phyloP scores from a whole-genome alignment of 306 rosid species.

The Pueraria montana region DNA sequence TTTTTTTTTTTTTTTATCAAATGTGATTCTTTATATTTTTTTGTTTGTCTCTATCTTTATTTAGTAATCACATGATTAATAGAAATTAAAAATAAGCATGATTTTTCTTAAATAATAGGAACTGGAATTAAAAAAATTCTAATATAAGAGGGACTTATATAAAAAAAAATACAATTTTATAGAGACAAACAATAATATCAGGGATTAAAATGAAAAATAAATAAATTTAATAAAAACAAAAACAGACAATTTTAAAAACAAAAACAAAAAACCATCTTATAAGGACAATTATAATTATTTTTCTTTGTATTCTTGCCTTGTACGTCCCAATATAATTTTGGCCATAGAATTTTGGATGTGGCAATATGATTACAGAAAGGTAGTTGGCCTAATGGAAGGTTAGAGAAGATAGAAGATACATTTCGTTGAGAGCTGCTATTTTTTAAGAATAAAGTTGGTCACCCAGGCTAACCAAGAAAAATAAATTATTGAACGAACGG shows the following conservation, averaged over 20 bases:
- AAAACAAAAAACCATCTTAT: too few relatives aligned
- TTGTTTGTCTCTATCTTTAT: background rate
- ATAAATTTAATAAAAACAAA: too few relatives aligned
- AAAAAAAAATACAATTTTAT: too few relatives aligned
- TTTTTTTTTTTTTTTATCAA: background rate
- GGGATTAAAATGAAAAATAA: too few relatives aligned
- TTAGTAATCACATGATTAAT: background rate
- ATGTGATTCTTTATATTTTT: background rate
- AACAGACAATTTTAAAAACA: too few relatives aligned
- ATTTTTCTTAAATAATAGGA: background rate
- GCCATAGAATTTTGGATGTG: slow-evolving; percentile 2
- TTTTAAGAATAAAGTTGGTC: slow-evolving; percentile 22
- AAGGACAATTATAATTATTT: background rate
- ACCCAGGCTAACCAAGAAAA: background rate
- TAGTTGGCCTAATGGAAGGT: slow-evolving; percentile 28
- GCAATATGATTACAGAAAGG: background rate
- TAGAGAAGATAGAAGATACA: background rate
- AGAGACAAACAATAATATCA: too few relatives aligned
- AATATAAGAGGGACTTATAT: background rate
- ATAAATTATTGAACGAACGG: background rate
- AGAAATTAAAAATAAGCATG: background rate
- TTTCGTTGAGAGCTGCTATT: background rate
- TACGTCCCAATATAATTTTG: slow-evolving; percentile 5
- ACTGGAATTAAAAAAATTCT: background rate
- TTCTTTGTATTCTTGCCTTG: background rate